Evolutionary conservation across 768 basidiomycete species (phyloP), one percentile per base, ranked within the genome.

Genomic region (Lactifluus volemus): DNA sequence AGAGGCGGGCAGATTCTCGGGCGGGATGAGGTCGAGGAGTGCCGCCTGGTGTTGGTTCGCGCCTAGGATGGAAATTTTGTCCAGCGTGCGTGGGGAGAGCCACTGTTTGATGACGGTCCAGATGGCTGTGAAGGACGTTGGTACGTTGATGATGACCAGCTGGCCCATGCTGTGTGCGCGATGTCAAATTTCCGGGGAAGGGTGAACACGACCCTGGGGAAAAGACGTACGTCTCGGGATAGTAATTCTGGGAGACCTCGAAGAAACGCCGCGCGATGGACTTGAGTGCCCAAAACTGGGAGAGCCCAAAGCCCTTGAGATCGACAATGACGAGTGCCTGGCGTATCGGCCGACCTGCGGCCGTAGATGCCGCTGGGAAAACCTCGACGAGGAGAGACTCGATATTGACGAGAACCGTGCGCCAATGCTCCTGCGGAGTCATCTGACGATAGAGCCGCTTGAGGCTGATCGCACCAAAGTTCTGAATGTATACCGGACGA

Each of bases 181-280:
- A 34, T 30, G 17, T 30, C 2, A 10, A 12, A 25, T 25, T 25
- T 25, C 25, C 25, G 25, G 25, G 25, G 25, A 25, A 25, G 25
- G 25, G 55, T 57, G 11, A 55, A 44, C 17, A n/a, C 19, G 5
- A 39, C 5, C 21, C 36, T 3, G n/a, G 15, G 8, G 8, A 7
- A 17, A 42, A n/a, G 29, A 68, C 81, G 55, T 68, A 89, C 86
- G 84, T 84, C 69, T 90, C 88, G 1, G 88, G 88, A 64, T 79
- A 89, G 71, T 86, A 89, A 66, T 88, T 85, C 70, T 89, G 88
- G 2, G 86, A 88, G 58, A 89, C 76, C 65, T 88, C 86, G 70
- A 89, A 86, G 7, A 84, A 81, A 53, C 71, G 73, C 52, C 81
- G 76, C 25, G 78, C 79, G n/a, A 89, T 74, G 48, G 77, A 73